Base-by-base conservation (phyloP, 306 rosid genomes). In the Prunus campanulata region DNA sequence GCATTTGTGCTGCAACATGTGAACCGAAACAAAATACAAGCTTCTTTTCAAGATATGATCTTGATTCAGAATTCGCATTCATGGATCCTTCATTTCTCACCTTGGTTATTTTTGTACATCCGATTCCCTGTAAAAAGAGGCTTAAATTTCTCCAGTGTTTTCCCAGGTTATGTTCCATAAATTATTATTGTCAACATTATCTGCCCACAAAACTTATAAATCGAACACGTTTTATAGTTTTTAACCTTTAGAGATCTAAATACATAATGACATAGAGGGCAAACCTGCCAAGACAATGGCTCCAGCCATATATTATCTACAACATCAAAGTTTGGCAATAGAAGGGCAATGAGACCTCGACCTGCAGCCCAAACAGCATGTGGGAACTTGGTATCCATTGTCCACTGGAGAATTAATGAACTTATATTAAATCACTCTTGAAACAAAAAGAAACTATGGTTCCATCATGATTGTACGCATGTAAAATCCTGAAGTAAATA, bases 281-380 rank as follows among this genome's bases (percentile, higher is more conserved):
- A 59, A 77, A 94, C 98, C 98, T 94, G 97, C 98, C 98, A 94
- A 68, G 98, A 92, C 78, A 86, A 82, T 68, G 97, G 98, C 81
- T 94, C 97, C 68, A 94, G 95, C 98, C 98, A 94, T 73, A 94
- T 80, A 86, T 92, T 92, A 30, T 94, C 95, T 63, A 90, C 95
- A 29, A 70, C 89, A 75, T 92, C 98, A 78, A 92, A 94, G 83
- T 94, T 94, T 74, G 98, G 98, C 73, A 92, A 84, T 51, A 94
- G 84, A 81, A 85, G 88, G 79, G 96, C 95, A 81, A 91, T 86
- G 68, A 94, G 90, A 80, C 90, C 90, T 62, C 98, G 98, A 50
- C 98, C 98, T 77, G 98, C 98, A 62, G 97, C 95, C 98, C 98
- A 94, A 66, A 94, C 91, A 81, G 96, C 98, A 87, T 94, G 98